Evolutionary conservation across 257 asterid genomes (phyloP).

Genomic region (Jacaranda mimosifolia): DNA sequence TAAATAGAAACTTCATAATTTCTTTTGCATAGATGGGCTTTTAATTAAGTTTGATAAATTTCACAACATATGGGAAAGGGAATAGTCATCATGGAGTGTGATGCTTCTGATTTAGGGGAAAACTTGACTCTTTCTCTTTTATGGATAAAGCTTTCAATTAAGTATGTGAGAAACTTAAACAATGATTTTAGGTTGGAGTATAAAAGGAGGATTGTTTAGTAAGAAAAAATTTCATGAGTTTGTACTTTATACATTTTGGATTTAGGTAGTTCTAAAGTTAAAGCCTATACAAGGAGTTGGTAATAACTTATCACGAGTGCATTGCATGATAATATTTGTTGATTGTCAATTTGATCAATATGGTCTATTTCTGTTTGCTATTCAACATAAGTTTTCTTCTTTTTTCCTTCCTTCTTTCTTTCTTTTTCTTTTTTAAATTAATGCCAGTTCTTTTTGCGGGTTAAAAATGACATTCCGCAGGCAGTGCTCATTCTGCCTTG

Average conservation of each 20-base stretch:
- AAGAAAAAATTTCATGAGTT: not conserved
- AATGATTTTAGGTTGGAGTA: not conserved
- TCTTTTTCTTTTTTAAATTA: too few species aligned
- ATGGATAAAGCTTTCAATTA: not conserved
- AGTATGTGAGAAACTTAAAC: conserved; percentile 1
- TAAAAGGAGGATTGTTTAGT: not conserved
- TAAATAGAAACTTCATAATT: conserved; percentile 3
- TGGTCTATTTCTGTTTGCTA: too few species aligned
- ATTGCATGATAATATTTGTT: not conserved
- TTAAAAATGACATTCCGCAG: not conserved
- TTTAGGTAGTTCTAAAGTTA: not conserved
- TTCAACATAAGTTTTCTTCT: too few species aligned
- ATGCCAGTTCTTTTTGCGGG: not conserved
- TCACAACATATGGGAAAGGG: too few species aligned
- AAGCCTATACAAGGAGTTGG: not conserved
- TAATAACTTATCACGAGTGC: not conserved
- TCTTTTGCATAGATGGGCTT: not conserved
- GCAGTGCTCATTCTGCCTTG: not conserved
- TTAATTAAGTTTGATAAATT: too few species aligned
- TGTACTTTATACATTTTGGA: not conserved
- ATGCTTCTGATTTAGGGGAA: not conserved
- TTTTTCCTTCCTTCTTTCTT: not conserved
- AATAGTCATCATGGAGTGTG: too few species aligned
- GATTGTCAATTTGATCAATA: not conserved
- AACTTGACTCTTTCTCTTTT: not conserved